Evolutionary conservation across 108 stramenopile species (phyloP), one percentile per base, ranked within the genome.

Genomic region (Discostella stelligeroides): DNA sequence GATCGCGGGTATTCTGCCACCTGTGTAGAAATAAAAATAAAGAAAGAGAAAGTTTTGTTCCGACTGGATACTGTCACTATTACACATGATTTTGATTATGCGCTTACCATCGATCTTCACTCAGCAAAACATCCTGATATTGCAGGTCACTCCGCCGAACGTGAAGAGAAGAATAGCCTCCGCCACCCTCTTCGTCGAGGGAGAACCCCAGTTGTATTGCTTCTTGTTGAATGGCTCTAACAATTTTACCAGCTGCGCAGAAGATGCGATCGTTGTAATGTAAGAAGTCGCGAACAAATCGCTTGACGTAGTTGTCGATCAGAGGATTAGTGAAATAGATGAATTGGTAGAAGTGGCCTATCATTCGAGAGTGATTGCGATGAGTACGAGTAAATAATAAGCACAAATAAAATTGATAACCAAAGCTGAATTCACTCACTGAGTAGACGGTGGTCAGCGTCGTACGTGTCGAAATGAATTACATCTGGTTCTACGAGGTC

Each of bases 161-260:
- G 70, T 97, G 96, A 75, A 94, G 54, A 9, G 92, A 79, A 15
- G 89, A 85, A 75, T 82, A 97, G 0, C 75, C 88, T 8, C 94
- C 96, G 58, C 66, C 86, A 14, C 86, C 87, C 70, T 91, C 85
- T 60, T 76, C 86, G 61, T 92, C 87, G 24, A 72, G 24, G 10
- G 10, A 28, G 54, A 85, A 86, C 9, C 83, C 84, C 34, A 78
- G 80, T 30, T 82, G 45, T 15, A 27, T 60, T 0, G 70, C 88
- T 68, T 94, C 88, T 48, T 79, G 56, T 55, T 91, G 91, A 18
- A 97, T 39, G 10, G 85, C 85, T 30, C 82, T 83, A 23, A 97
- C 92, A 62, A 97, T 89, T 46, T 91, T 88, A 12, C 92, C 96
- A 25, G 94, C 96, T 24, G 88, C 90, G 66, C 96, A 97, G 65